Conservation (phyloP, 805 yeast species). For the Spathaspora sp. region DNA sequence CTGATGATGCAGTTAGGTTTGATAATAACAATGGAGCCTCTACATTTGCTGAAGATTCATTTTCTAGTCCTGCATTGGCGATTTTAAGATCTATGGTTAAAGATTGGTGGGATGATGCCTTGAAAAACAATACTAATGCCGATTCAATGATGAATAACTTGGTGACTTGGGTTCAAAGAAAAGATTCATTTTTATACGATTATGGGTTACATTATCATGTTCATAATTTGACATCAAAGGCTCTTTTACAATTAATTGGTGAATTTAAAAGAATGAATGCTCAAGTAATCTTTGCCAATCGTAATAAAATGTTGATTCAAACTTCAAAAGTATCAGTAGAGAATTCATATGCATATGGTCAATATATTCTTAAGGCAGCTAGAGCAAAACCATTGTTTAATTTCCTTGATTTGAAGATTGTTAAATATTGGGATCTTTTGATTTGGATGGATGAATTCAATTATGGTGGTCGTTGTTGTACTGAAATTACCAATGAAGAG, state of each 20-base stretch:
- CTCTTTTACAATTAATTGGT: slow-evolving; percentile 72
- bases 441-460: slow-evolving; percentile 94
- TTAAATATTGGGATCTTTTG: slow-evolving; percentile 86
- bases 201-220: slow-evolving; percentile 80
- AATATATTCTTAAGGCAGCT: slow-evolving; percentile 72
- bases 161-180: slow-evolving; percentile 81
- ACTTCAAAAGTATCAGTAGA: slow-evolving; percentile 79
- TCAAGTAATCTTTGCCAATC: slow-evolving; percentile 70
- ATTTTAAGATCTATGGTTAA: slow-evolving; percentile 74
- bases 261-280: slow-evolving; percentile 83
- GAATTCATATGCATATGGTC: slow-evolving; percentile 87
- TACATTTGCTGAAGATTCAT: slow-evolving; percentile 76
- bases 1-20: slow-evolving; percentile 40
- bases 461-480: slow-evolving; percentile 68
- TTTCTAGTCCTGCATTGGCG: slow-evolving; percentile 68
- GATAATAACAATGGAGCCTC: slow-evolving; percentile 40
- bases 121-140: slow-evolving; percentile 62
- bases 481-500: slow-evolving; percentile 41
- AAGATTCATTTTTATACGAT: slow-evolving; percentile 71
- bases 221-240: slow-evolving; percentile 79
- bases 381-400: slow-evolving; percentile 79
- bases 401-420: slow-evolving; percentile 70
- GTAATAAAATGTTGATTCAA: slow-evolving; percentile 67
- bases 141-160: slow-evolving; percentile 80
- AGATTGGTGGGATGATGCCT: slow-evolving; percentile 92